These are phyloP conservation scores for Collybia mongolica DNA, from an alignment of 768 basidiomycete genomes.

Conservation along the genomic window DNA sequence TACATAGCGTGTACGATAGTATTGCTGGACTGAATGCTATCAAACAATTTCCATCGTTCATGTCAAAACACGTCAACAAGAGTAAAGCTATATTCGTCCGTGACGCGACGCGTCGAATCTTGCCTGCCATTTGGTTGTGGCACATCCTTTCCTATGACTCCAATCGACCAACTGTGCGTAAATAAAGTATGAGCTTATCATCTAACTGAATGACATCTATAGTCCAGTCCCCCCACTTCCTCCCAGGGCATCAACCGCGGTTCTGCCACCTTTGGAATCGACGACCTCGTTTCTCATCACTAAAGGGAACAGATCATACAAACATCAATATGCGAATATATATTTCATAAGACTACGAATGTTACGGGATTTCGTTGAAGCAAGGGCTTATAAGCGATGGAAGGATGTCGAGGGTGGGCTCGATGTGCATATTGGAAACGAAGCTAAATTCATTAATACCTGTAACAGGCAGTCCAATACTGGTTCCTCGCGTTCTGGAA, in stretches of 20 bases:
- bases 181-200: too few species aligned
- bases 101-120: too few species aligned
- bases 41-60: too few species aligned
- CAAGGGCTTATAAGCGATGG: slow-evolving; percentile 41
- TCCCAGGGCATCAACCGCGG: slow-evolving; percentile 34
- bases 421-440: background rate
- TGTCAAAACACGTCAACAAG: too few species aligned
- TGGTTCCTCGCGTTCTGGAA: slow-evolving; percentile 84
- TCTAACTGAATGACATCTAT: too few species aligned
- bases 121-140: too few species aligned
- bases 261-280: slow-evolving; percentile 31
- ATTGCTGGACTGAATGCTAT: too few species aligned
- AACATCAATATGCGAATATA: slow-evolving; percentile 57
- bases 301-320: slow-evolving; percentile 44
- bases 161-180: too few species aligned
- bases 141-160: too few species aligned
- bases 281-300: slow-evolving; percentile 48
- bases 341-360: slow-evolving; percentile 47
- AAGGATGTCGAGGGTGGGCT: slow-evolving; percentile 35
- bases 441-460: background rate
- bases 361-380: slow-evolving; percentile 40
- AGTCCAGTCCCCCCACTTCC: background rate
- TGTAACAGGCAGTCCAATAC: slow-evolving; percentile 57
- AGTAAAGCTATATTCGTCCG: too few species aligned
- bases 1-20: too few species aligned